These are phyloP conservation scores for Quercus phellos DNA, from an alignment of 331 rosid species.

Conservation along the genomic window DNA sequence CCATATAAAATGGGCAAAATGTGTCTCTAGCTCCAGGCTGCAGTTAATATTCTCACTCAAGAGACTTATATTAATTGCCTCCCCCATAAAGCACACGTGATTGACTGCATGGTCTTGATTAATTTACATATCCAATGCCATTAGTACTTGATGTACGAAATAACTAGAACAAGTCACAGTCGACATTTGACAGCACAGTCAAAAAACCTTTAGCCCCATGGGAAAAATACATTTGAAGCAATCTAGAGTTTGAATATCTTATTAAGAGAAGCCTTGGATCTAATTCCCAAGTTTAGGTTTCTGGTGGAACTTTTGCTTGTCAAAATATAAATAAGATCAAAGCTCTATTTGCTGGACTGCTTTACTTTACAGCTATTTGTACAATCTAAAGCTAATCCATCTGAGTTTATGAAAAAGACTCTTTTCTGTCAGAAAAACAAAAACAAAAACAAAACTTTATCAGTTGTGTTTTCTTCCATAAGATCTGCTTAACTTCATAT, in stretches of 20 bases:
- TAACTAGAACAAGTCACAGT: neutral
- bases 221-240: neutral
- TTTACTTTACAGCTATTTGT: neutral
- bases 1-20: neutral
- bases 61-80: neutral
- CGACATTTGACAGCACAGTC: neutral
- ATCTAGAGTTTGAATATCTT: neutral
- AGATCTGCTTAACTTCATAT: constrained; percentile 1
- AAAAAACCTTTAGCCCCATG: neutral
- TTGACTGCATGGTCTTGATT: constrained; percentile 4
- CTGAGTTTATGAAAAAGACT: constrained; percentile 1
- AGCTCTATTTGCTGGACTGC: constrained; percentile 1
- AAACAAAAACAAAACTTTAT: neutral
- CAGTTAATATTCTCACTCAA: neutral
- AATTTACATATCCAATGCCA: constrained; percentile 1
- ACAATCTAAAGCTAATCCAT: constrained; percentile 8
- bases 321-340: constrained; percentile 8
- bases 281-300: constrained; percentile 5
- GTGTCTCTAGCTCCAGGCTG: neutral
- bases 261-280: constrained; percentile 1
- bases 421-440: constrained; percentile 9
- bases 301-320: neutral
- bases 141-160: constrained; percentile 1
- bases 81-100: neutral
- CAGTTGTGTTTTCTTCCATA: constrained; percentile 11